Percentiles rank a stretch among this genome's conserved stretches.
phyloP scores from a whole-genome alignment of 2,329 filamentous ascomycete genomes.

The Cercospora sojina region DNA sequence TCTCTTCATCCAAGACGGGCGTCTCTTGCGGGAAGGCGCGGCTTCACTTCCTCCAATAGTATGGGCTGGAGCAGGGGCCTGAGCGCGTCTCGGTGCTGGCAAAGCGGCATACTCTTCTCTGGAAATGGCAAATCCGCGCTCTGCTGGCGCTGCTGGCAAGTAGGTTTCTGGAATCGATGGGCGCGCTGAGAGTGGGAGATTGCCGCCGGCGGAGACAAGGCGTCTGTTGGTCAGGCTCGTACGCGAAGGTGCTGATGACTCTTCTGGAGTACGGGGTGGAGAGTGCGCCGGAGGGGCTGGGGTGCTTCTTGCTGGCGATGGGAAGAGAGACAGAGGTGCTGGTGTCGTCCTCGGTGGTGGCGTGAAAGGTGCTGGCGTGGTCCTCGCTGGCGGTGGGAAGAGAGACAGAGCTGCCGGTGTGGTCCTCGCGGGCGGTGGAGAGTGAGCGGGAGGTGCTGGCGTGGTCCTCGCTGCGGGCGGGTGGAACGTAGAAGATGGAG shows the following conservation, averaged over 20 bases:
- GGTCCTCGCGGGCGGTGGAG: neutral
- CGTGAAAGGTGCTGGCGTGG: neutral
- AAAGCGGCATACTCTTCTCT: slow-evolving; percentile 2
- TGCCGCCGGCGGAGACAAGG: slow-evolving; percentile 3
- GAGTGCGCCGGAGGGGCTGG: neutral
- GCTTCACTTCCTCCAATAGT: neutral
- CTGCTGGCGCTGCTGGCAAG: neutral
- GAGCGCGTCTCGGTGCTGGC: neutral
- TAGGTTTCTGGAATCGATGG: neutral
- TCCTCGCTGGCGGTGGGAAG: neutral
- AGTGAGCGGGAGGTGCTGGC: neutral
- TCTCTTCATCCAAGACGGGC: slow-evolving; percentile 3
- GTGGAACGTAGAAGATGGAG: neutral
- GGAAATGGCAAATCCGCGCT: slow-evolving; percentile 3
- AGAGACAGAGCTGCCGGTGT: neutral
- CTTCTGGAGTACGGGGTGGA: neutral
- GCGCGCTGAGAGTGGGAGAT: neutral
- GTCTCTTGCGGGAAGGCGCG: neutral
- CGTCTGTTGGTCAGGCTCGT: slow-evolving; percentile 3
- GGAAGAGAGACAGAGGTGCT: neutral
- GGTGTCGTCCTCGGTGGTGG: neutral
- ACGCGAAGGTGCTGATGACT: neutral
- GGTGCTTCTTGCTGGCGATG: neutral
- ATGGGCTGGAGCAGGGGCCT: neutral
- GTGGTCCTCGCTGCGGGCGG: neutral